Evolutionary conservation across 1,284 basidiomycete genomes (phyloP).

Genomic region (Cryptococcus deneoformans): DNA sequence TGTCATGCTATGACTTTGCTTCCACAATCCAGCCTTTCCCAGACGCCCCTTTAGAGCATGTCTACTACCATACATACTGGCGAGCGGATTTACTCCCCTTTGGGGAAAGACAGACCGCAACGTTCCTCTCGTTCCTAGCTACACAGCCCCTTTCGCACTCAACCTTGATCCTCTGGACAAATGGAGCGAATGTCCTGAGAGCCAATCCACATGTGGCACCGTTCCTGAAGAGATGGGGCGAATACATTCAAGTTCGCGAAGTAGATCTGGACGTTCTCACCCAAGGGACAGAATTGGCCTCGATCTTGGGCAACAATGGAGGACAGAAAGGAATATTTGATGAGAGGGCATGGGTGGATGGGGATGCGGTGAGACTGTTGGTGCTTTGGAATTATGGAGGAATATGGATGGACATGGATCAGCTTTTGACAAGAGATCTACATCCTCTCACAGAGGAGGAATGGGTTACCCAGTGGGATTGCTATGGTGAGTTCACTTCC

Average conservation of each 20-base stretch:
- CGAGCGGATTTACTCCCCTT: constrained; percentile 75
- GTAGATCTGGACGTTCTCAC: constrained; percentile 69
- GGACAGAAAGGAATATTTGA: constrained; percentile 52
- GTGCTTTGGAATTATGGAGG: constrained; percentile 87
- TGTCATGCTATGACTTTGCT: constrained; percentile 86
- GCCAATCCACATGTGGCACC: constrained; percentile 60
- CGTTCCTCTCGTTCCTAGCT: constrained; percentile 85
- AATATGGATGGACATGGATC: constrained; percentile 95
- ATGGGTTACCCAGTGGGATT: constrained; percentile 95
- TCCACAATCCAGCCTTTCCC: constrained; percentile 59
- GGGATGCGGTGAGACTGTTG: constrained; percentile 78
- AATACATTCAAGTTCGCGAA: constrained; percentile 64
- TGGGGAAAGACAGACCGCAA: constrained; percentile 73
- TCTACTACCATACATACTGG: constrained; percentile 87
- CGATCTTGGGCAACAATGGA: constrained; percentile 47
- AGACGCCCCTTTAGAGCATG: constrained; percentile 51
- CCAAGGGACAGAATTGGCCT: constrained; percentile 69
- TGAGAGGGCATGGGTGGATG: constrained; percentile 85
- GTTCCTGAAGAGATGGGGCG: constrained; percentile 63
- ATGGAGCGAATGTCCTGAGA: constrained; percentile 61
- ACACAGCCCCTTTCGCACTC: constrained; percentile 69
- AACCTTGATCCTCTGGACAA: constrained; percentile 80
- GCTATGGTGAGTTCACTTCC: constrained; percentile 65
- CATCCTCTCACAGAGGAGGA: constrained; percentile 81
- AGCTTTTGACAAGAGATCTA: constrained; percentile 77